phyloP scores from a whole-genome alignment of 2,329 filamentous ascomycete species.

The Hypoxylon sp. region DNA sequence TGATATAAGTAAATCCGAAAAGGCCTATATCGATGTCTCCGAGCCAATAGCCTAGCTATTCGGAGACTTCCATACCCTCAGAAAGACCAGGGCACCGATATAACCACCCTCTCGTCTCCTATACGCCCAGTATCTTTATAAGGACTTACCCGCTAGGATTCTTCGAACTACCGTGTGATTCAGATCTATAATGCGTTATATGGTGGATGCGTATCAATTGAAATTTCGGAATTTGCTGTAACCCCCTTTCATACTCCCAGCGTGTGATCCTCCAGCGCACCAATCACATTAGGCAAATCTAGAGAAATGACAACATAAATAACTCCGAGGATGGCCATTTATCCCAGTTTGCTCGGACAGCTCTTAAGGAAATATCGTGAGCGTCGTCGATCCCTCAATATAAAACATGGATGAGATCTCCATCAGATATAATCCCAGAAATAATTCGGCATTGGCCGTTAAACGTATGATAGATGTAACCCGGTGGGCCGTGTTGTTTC shows the following conservation, averaged over 20 bases:
- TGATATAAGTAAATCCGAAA: neutral
- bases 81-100: neutral
- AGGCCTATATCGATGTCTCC: slow-evolving; percentile 2
- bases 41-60: slow-evolving; percentile 9
- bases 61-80: neutral
- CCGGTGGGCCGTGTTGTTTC: neutral
- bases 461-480: neutral
- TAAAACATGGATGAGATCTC: neutral
- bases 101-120: neutral
- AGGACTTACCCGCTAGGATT: neutral
- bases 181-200: slow-evolving; percentile 1
- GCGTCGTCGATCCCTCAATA: neutral
- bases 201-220: neutral
- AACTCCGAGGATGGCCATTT: neutral
- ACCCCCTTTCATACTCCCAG: neutral
- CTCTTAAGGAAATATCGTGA: neutral
- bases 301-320: neutral
- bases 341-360: neutral
- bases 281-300: slow-evolving; percentile 12
- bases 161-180: neutral
- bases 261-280: neutral
- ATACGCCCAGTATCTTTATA: neutral
- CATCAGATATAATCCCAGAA: neutral
- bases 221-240: neutral
- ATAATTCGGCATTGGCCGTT: neutral